Evolutionary conservation across 805 yeast species (phyloP).

Genomic region (Millerozyma miso): DNA sequence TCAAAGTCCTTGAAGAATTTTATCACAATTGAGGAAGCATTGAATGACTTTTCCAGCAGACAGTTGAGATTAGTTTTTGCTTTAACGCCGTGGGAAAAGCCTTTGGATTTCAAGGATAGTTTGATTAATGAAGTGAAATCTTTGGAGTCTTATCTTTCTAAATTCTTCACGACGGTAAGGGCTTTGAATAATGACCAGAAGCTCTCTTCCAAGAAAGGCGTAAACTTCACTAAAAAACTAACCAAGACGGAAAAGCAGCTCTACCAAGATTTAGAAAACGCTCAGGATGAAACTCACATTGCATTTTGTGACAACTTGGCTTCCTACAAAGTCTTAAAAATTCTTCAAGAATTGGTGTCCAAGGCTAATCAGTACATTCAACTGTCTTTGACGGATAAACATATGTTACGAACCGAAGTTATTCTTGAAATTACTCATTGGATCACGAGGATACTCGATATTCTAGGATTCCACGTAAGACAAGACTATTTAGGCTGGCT

Average conservation of each 20-base stretch:
- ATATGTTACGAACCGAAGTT: conserved; percentile 58
- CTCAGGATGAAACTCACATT: conserved; percentile 60
- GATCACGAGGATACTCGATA: conserved; percentile 63
- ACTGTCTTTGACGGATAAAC: conserved; percentile 35
- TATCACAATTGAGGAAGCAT: conserved; percentile 89
- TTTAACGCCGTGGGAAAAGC: conserved; percentile 86
- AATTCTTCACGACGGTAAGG: conserved; percentile 82
- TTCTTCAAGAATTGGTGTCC: conserved; percentile 64
- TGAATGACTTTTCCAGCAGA: conserved; percentile 63
- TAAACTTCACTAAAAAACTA: conserved; percentile 60
- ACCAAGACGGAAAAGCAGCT: conserved; percentile 53
- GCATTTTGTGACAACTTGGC: conserved; percentile 88
- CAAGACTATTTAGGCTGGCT: conserved; percentile 80
- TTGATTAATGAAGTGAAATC: conserved; percentile 73
- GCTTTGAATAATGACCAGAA: conserved; percentile 70
- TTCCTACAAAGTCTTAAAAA: conserved; percentile 69
- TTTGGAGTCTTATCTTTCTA: conserved; percentile 67
- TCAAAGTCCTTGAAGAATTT: conserved; percentile 92
- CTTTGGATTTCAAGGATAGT: conserved; percentile 85
- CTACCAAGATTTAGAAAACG: conserved; percentile 41
- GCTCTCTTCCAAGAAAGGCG: conserved; percentile 41
- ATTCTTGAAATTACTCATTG: conserved; percentile 60
- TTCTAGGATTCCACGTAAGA: conserved; percentile 75
- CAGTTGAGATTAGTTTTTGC: conserved; percentile 91
- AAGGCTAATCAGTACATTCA: conserved; percentile 69